A percentile compares a stretch with the other conserved stretches of the same genome.
phyloP scores from a whole-genome alignment of 306 rosid genomes.

The Glycine tomentella region DNA sequence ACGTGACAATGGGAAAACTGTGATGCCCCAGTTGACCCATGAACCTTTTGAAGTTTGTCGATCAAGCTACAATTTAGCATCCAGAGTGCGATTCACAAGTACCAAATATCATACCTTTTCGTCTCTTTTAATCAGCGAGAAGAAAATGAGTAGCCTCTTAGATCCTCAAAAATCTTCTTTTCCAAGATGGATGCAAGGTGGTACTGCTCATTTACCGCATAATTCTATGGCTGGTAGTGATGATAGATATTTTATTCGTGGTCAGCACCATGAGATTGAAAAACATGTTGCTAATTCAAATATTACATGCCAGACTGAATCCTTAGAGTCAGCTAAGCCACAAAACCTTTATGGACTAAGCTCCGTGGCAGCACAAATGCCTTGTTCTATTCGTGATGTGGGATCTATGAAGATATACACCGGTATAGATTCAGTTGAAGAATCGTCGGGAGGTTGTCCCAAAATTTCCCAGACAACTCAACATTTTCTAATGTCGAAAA shows the following conservation, averaged over 20 bases:
- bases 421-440: conserved; percentile 60
- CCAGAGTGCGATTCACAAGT: too few relatives aligned
- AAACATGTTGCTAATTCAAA: conserved; percentile 43
- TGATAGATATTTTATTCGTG: conserved; percentile 50
- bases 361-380: conserved; percentile 54
- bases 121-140: conserved; percentile 56
- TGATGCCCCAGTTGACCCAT: conserved; percentile 46
- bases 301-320: conserved; percentile 51
- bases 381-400: conserved; percentile 54
- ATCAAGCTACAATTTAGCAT: too few relatives aligned
- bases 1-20: conserved; percentile 48
- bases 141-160: conserved; percentile 53
- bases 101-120: conserved; percentile 52
- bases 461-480: conserved; percentile 62
- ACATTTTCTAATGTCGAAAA: conserved; percentile 58
- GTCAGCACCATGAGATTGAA: conserved; percentile 56
- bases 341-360: conserved; percentile 47
- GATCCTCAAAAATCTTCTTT: conserved; percentile 52
- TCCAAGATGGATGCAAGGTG: conserved; percentile 55
- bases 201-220: conserved; percentile 47
- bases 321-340: conserved; percentile 48
- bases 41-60: conserved; percentile 49
- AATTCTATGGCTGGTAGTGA: conserved; percentile 52
- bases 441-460: conserved; percentile 57
- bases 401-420: conserved; percentile 62